These are phyloP conservation scores for Mucor ambiguus DNA, from an alignment of 371 early-diverging fungal genomes.

Conservation along the genomic window DNA sequence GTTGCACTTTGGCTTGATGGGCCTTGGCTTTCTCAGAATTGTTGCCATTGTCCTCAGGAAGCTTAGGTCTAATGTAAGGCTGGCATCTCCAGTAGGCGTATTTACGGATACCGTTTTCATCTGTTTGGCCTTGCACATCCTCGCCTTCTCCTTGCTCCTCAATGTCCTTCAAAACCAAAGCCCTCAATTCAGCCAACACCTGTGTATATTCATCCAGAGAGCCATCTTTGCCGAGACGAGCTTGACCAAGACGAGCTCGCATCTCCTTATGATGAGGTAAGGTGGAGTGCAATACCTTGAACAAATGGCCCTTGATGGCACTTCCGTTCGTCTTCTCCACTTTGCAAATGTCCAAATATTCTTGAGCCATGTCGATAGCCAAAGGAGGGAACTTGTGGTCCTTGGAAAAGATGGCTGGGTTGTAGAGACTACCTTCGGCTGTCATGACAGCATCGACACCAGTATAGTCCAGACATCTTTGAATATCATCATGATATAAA, in stretches of 20 bases:
- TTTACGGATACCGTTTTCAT: slow-evolving; percentile 67
- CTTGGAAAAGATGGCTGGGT: slow-evolving; percentile 74
- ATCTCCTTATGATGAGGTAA: slow-evolving; percentile 81
- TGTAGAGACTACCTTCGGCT: slow-evolving; percentile 91
- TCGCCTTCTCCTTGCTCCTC: slow-evolving; percentile 33
- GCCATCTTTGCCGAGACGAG: slow-evolving; percentile 63
- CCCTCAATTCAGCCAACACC: slow-evolving; percentile 62
- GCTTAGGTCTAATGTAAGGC: slow-evolving; percentile 73
- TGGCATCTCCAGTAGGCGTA: slow-evolving; percentile 74
- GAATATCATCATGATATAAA: slow-evolving; percentile 86
- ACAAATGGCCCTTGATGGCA: slow-evolving; percentile 86
- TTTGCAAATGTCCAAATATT: slow-evolving; percentile 84
- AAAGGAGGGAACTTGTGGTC: slow-evolving; percentile 62
- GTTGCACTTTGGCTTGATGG: slow-evolving; percentile 3
- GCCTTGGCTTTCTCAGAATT: slow-evolving; percentile 16
- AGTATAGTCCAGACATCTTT: slow-evolving; percentile 87
- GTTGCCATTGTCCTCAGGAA: slow-evolving; percentile 34
- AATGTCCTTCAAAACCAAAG: slow-evolving; percentile 56
- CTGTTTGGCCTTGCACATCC: slow-evolving; percentile 37
- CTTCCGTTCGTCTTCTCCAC: slow-evolving; percentile 56
- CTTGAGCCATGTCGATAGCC: slow-evolving; percentile 80
- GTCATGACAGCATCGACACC: slow-evolving; percentile 98
- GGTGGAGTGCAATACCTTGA: slow-evolving; percentile 90
- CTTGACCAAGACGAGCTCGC: slow-evolving; percentile 70
- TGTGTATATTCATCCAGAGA: slow-evolving; percentile 64